Evolutionary conservation across 805 yeast species (phyloP).

Genomic region (Kuraishia borneana): DNA sequence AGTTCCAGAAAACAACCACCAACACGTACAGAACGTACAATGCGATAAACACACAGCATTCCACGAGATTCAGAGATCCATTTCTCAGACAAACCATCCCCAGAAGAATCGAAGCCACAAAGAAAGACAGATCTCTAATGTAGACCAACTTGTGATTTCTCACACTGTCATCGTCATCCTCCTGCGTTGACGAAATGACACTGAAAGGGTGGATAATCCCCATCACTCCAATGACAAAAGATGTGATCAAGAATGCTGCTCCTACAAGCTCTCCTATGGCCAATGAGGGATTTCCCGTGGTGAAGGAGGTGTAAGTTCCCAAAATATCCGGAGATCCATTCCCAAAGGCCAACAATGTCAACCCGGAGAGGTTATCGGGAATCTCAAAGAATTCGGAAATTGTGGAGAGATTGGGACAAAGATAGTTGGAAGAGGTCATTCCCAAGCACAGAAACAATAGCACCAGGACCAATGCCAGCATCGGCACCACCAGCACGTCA

Average conservation of each 20-base stretch:
- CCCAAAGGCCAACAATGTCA: conserved; percentile 83
- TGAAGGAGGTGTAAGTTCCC: conserved; percentile 75
- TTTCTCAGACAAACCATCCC: conserved; percentile 37
- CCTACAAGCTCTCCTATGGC: conserved; percentile 91
- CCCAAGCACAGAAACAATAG: conserved; percentile 60
- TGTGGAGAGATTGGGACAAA: conserved; percentile 72
- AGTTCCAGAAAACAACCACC: conserved; percentile 33
- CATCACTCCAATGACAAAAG: conserved; percentile 74
- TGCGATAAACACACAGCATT: conserved; percentile 42
- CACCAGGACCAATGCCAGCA: conserved; percentile 10
- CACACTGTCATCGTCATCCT: conserved; percentile 4
- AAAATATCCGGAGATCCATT: conserved; percentile 89
- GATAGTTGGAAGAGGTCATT: conserved; percentile 68
- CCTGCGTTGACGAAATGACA: conserved; percentile 1
- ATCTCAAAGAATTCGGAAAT: conserved; percentile 54
- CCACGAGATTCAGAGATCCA: conserved; percentile 39
- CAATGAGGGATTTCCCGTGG: conserved; percentile 51
- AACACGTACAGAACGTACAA: conserved; percentile 53
- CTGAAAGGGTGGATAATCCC: conserved; percentile 52
- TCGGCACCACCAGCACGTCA: conserved; percentile 11
- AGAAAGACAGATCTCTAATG: conserved; percentile 52
- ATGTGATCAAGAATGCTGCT: conserved; percentile 72
- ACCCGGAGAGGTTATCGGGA: conserved; percentile 77
- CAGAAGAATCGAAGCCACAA: conserved; percentile 37
- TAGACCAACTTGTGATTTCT: conserved; percentile 32